A percentile compares a stretch with the other conserved stretches of the same genome.
phyloP scores from a whole-genome alignment of 192 early-diverging fungal species.

The Phlyctochytrium planicorne region DNA sequence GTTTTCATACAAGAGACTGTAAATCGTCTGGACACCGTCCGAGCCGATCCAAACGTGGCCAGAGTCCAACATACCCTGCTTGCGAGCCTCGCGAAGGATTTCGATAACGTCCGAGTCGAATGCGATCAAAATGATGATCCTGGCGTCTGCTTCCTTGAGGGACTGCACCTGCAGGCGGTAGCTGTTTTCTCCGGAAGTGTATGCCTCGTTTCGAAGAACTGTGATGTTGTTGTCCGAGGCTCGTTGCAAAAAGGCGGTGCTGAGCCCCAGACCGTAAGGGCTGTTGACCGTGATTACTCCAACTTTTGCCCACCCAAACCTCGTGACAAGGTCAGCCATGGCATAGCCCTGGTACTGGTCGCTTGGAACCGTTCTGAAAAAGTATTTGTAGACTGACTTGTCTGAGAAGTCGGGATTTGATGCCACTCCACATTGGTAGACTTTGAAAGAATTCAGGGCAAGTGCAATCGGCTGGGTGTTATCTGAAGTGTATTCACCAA shows the following conservation, averaged over 20 bases:
- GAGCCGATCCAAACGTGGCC: not conserved
- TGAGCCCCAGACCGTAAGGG: not conserved
- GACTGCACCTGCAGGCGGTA: not conserved
- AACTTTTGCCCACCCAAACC: not conserved
- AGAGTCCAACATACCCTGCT: not conserved
- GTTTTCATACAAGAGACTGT: not conserved
- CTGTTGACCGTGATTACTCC: not conserved
- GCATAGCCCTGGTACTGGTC: not conserved
- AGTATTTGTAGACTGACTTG: not conserved
- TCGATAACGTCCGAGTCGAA: not conserved
- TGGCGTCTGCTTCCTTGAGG: not conserved
- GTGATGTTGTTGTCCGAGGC: not conserved
- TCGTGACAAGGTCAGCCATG: not conserved
- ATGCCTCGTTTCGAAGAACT: not conserved
- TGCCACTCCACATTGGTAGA: not conserved
- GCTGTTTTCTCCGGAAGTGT: not conserved
- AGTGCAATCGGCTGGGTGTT: not conserved
- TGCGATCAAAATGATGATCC: not conserved
- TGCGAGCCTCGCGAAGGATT: not conserved
- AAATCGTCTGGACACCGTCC: not conserved
- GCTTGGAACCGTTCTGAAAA: slow-evolving; percentile 3
- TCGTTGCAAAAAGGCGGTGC: not conserved
- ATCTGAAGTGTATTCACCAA: not conserved
- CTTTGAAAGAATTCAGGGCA: not conserved
- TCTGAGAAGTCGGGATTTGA: slow-evolving; percentile 1